Evolutionary conservation across 805 yeast species (phyloP).

Genomic region (Candida ficus): DNA sequence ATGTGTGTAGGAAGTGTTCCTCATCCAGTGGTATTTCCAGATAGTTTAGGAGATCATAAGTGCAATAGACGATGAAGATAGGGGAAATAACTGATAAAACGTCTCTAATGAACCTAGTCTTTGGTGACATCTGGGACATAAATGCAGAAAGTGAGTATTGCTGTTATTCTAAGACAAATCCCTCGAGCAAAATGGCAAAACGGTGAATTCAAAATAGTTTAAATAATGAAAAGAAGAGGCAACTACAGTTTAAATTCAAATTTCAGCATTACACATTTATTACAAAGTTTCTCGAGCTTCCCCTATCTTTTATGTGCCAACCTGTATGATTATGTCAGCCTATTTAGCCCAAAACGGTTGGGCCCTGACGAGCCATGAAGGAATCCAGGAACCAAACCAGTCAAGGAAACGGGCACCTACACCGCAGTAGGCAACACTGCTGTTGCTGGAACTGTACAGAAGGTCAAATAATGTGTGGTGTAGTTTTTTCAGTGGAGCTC

Average conservation of each 20-base stretch:
- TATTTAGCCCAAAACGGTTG: neutral
- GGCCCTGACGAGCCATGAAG: slow-evolving; percentile 14
- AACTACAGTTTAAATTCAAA: neutral
- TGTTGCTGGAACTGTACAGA: slow-evolving; percentile 16
- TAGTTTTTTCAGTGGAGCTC: slow-evolving; percentile 15
- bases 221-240: too few relatives aligned
- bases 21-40: slow-evolving; percentile 1
- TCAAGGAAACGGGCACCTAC: slow-evolving; percentile 20
- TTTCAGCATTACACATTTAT: slow-evolving; percentile 12
- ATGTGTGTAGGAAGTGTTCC: slow-evolving; percentile 14
- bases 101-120: slow-evolving; percentile 12
- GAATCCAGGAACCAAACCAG: slow-evolving; percentile 17
- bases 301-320: slow-evolving; percentile 3
- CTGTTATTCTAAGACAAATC: neutral
- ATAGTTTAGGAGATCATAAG: slow-evolving; percentile 13
- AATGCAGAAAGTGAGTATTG: neutral
- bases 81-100: slow-evolving; percentile 17
- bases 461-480: slow-evolving; percentile 23
- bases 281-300: slow-evolving; percentile 1
- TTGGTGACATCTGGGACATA: slow-evolving; percentile 1
- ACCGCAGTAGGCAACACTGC: slow-evolving; percentile 18
- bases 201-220: too few relatives aligned
- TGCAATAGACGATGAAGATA: slow-evolving; percentile 15
- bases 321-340: too few relatives aligned
- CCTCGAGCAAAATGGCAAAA: neutral